Base-by-base conservation (phyloP, 2,329 filamentous ascomycete genomes). In the Diaporthe sp. region DNA sequence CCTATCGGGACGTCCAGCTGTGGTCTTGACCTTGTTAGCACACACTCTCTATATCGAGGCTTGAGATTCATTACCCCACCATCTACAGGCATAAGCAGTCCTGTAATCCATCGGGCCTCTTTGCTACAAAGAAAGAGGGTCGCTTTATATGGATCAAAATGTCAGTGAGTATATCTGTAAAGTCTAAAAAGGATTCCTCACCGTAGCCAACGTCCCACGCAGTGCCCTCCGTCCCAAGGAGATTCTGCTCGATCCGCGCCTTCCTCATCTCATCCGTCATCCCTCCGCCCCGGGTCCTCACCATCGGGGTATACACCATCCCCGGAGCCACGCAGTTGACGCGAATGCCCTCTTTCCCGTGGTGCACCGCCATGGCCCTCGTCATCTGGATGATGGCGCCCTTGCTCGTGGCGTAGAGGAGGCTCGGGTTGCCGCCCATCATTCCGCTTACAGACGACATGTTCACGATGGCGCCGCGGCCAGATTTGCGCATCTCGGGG, bases 331-430 rank as follows among this genome's bases (percentile, higher is more conserved):
- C 78, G 37, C 86, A 88, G 49, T 88, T 88, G 1, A 88, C 86
- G 2, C 86, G 81, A 37, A 88, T 87, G 4, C 83, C 82, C 3
- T 87, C 82, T 12, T 77, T 75, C 4, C 83, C 86, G 76, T 88
- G 86, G n/a, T 88, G 85, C 2, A 85, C 84, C 0, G 87, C 87
- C 86, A 88, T 79, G 12, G 75, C 73, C 4, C 74, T 72, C 2
- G 75, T 78, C 71, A 78, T 78, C 51, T 81, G 78, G 19, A 81
- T 77, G 37, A 82, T 82, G 0, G 86, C 85, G 0, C 86, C 86
- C 73, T 87, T 87, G 73, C 80, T 83, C 0, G 85, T 87, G 13
- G 86, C 84, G 59, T 87, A 87, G 0, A 87, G 78, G 8, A 87
- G 77, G 74, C 82, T 82, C 1, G 85, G 85, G 39, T 82, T 85